Conservation (phyloP, 495 filamentous ascomycete species). For the Penicillium soppii region DNA sequence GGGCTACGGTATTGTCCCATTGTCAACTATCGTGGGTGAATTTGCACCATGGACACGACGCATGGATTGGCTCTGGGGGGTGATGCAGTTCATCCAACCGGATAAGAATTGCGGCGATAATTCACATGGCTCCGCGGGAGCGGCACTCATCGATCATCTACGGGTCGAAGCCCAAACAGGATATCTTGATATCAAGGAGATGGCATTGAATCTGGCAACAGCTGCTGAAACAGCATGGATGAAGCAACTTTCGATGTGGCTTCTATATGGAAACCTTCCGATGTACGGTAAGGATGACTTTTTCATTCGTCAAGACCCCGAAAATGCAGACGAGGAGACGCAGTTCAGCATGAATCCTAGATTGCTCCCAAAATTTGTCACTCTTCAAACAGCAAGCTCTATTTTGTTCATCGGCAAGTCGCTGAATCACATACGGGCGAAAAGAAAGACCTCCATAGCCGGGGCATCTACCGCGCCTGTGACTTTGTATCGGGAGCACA, state of each 20-base stretch:
- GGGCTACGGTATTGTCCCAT: constrained; percentile 86
- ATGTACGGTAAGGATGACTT: constrained; percentile 74
- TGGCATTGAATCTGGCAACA: constrained; percentile 64
- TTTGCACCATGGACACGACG: constrained; percentile 82
- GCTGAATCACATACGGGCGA: constrained; percentile 71
- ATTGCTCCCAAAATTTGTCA: constrained; percentile 77
- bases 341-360: constrained; percentile 55
- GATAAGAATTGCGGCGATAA: constrained; percentile 23
- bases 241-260: constrained; percentile 83
- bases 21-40: constrained; percentile 78
- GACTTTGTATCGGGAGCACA: constrained; percentile 68
- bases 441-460: constrained; percentile 37
- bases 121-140: constrained; percentile 51
- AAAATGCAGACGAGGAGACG: constrained; percentile 33
- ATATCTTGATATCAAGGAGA: constrained; percentile 78
- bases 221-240: constrained; percentile 90
- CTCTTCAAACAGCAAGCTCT: constrained; percentile 68
- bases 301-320: constrained; percentile 60
- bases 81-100: constrained; percentile 63
- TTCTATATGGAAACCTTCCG: constrained; percentile 82
- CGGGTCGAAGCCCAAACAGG: constrained; percentile 79
- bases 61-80: constrained; percentile 83
- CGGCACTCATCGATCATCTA: constrained; percentile 72
- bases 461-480: constrained; percentile 48
- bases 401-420: constrained; percentile 91